Base-by-base conservation (phyloP, 305 asterid genomes). In the Rubia tinctorum region DNA sequence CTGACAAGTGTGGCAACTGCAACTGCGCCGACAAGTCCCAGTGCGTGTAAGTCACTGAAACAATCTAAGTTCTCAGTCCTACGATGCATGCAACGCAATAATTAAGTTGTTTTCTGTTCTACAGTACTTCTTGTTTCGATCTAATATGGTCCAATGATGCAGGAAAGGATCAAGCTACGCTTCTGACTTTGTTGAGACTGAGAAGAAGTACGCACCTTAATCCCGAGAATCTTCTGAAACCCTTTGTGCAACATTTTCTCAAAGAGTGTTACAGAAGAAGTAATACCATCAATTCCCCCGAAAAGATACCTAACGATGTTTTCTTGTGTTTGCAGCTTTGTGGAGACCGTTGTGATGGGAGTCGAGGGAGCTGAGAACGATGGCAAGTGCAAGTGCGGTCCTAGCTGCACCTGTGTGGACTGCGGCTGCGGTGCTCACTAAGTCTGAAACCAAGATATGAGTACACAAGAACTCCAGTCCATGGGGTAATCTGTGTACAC, bases 341-440 rank as follows among this genome's bases (percentile, higher is more conserved):
- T 44, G 6, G 92, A 76, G 87, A 79, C 76, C n/a, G 3, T 65
- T 1, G 51, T 73, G 71, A 75, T 80, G 86, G 47, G 11, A 7
- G 63, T 58, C 20, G 88, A 82, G 47, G 87, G 75, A 0, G 84
- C 79, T 4, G 95, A 88, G 85, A 60, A 84, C 9, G 82, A 76
- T 30, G 88, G 91, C 27, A 79, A 83, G 61, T 89, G 97, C 95
- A 89, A 86, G 90, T 89, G 96, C 71, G 92, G 96, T 2, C 7
- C 84, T 13, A 87, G 82, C 85, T 91, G 96, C 82, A 4, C 81
- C 39, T 91, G 96, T 82, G 76, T 68, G 34, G 37, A 76, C 86
- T 88, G 96, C 88, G 82, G 85, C 60, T 89, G 96, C 59, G 82
- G 80, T 72, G 81, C 79, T 75, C 84, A 79, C 77, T 86, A 71